Base-by-base conservation (phyloP, 2,329 filamentous ascomycete species). In the Aschersonia sp. region DNA sequence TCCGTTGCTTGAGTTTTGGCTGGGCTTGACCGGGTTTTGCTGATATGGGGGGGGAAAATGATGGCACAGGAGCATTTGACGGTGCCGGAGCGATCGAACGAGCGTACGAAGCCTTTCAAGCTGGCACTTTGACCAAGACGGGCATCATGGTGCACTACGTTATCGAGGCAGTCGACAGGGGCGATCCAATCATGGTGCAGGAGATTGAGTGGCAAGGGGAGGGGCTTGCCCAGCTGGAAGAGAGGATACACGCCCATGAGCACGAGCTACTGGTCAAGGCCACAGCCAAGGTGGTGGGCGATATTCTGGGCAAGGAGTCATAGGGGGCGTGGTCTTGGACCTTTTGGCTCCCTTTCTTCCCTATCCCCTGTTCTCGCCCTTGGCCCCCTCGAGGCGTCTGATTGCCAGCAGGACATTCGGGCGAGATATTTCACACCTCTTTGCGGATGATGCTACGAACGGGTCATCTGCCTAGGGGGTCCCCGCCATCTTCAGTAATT, bases 71-170 rank as follows among this genome's bases (percentile, higher is more conserved):
- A 1, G 75, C 80, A 56, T 89, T 87, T 60, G 84, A 89, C 54
- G 88, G 88, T 5, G 78, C 80, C 40, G 68, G 75, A 54, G 88
- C 87, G 12, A 94, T 95, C 56, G 78, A 84, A 56, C 73, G 86
- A 30, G 87, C 88, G 4, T 87, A 79, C 64, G 72, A 77, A 44
- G 87, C 86, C 49, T 88, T 85, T 60, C 64, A 80, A 59, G 68
- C 66, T 2, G 75, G 76, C 5, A 75, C 74, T 53, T 75, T 87
- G 8, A 76, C 81, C 56, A 75, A 73, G 53, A 94, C 88, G 0
- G 88, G 89, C 1, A 81, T 94, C 47, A 95, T 94, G 89, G 79
- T 87, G 12, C 88, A 95, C 66, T 83, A 89, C 64, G 87, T 94
- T 44, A 81, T 85, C 52, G 70, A 68, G 7, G 79, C 90, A 61